Evolutionary conservation across 2,329 filamentous ascomycete genomes (phyloP), one percentile per base, ranked within the genome.

Genomic region (Colletotrichum theobromicola): DNA sequence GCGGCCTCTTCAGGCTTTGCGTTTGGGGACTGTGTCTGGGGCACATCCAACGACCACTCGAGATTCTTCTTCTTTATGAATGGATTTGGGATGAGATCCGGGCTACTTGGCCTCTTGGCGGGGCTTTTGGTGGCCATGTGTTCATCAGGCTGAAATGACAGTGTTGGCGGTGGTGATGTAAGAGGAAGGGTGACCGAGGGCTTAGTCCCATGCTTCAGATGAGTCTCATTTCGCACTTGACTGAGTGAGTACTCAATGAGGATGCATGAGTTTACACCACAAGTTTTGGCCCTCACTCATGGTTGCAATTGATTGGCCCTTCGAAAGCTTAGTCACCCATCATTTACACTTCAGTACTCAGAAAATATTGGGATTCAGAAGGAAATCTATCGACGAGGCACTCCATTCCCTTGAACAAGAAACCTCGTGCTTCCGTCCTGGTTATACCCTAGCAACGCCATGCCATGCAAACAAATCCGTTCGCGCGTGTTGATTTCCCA

Each of bases 31-130:
- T 30, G n/a, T 4, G 64, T 21, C 3, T 15, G 34, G 53, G 77
- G 77, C 26, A 79, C 69, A 16, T 82, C 77, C 13, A 87, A 77
- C 7, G 80, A 84, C 87, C 87, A 88, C 77, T 83, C 76, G 7
- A 87, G 81, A 74, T 88, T 88, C 26, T 81, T 81, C 75, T 84
- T 87, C 79, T 88, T 88, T 75, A 88, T 84, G 73, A 87, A 85
- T 1, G 87, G 86, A 65, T 88, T 88, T 4, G 83, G 75, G 10
- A 88, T 84, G 65, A 88, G 77, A 26, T 78, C 76, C 3, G 82
- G 81, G 68, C 82, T 83, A 30, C 72, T 70, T 24, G 77, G 78
- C 24, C 82, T 80, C 69, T 86, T 85, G 9, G n/a, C 42, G 2
- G 72, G 68, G 21, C 82, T 80, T 69, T 86, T 85, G 10, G 72